These are phyloP conservation scores for Pyrus bretschneideri DNA, from an alignment of 306 rosid species.

Conservation along the genomic window DNA sequence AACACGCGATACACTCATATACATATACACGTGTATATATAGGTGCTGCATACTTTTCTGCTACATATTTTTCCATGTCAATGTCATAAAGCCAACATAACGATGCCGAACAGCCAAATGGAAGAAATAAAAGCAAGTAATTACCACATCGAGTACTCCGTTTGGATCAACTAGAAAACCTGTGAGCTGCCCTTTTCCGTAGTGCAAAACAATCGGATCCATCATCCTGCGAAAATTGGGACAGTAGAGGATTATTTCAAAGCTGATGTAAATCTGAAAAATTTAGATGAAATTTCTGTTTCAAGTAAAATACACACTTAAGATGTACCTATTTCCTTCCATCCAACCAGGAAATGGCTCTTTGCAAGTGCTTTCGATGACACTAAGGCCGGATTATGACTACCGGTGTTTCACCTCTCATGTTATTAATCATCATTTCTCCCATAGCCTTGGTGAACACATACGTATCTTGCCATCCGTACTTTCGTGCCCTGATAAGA, in stretches of 20 bases:
- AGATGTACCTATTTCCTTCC: slow-evolving; percentile 83
- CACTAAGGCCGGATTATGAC: slow-evolving; percentile 81
- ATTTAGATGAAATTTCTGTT: neutral
- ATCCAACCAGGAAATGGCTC: slow-evolving; percentile 98
- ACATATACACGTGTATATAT: neutral
- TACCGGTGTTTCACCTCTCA: slow-evolving; percentile 80
- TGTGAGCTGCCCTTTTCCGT: slow-evolving; percentile 89
- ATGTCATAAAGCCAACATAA: neutral
- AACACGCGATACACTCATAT: neutral
- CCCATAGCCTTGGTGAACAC: slow-evolving; percentile 99
- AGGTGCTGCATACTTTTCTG: neutral
- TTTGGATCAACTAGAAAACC: slow-evolving; percentile 83
- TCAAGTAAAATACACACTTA: neutral
- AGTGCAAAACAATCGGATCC: slow-evolving; percentile 89
- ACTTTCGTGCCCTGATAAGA: slow-evolving; percentile 55
- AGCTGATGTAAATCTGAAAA: neutral
- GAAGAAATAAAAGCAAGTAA: neutral
- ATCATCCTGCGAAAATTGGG: slow-evolving; percentile 59
- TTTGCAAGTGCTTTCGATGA: slow-evolving; percentile 85
- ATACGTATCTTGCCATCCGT: slow-evolving; percentile 96
- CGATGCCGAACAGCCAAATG: neutral
- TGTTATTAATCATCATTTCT: slow-evolving; percentile 76
- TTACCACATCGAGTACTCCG: slow-evolving; percentile 87
- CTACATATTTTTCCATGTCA: neutral
- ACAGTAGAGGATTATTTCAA: slow-evolving; percentile 1